These are phyloP conservation scores for Phialophora chinensis DNA, from an alignment of 2,329 filamentous ascomycete genomes.

Conservation along the genomic window DNA sequence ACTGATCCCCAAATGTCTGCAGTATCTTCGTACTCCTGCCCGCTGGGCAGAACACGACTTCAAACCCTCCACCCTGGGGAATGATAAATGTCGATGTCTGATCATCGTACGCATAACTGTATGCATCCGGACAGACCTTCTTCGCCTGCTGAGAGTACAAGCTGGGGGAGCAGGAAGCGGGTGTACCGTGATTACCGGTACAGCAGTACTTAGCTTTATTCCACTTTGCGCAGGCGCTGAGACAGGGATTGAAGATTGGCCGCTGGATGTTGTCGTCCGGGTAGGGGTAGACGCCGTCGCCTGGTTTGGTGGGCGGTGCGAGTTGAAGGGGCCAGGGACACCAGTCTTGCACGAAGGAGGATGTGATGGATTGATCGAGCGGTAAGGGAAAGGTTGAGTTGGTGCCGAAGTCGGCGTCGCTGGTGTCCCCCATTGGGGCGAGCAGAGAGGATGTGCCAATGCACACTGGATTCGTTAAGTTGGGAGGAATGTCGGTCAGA, in stretches of 20 bases:
- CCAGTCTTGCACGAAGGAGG: slow-evolving; percentile 67
- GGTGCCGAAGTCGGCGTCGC: slow-evolving; percentile 65
- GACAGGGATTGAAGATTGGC: slow-evolving; percentile 77
- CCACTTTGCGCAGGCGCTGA: slow-evolving; percentile 75
- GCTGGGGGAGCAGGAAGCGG: slow-evolving; percentile 68
- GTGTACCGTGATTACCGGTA: slow-evolving; percentile 69
- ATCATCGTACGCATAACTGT: slow-evolving; percentile 72
- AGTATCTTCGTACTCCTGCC: slow-evolving; percentile 45
- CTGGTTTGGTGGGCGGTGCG: slow-evolving; percentile 70
- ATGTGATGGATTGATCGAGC: slow-evolving; percentile 66
- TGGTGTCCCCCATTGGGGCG: slow-evolving; percentile 52
- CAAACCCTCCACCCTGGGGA: slow-evolving; percentile 72
- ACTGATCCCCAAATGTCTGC: slow-evolving; percentile 36
- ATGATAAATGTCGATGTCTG: slow-evolving; percentile 64
- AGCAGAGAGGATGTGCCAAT: slow-evolving; percentile 72
- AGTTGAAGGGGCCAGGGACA: slow-evolving; percentile 81
- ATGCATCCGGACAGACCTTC: slow-evolving; percentile 79
- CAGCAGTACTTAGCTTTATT: slow-evolving; percentile 75
- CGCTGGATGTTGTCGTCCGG: slow-evolving; percentile 75
- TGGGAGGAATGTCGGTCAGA: slow-evolving; percentile 70
- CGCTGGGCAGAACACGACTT: slow-evolving; percentile 76
- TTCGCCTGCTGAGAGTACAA: slow-evolving; percentile 74
- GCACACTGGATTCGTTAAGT: slow-evolving; percentile 77
- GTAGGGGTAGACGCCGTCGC: slow-evolving; percentile 79
- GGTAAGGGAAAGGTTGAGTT: slow-evolving; percentile 71